Evolutionary conservation across 2,329 filamentous ascomycete genomes (phyloP).

Genomic region (Venturiaceae sp.): DNA sequence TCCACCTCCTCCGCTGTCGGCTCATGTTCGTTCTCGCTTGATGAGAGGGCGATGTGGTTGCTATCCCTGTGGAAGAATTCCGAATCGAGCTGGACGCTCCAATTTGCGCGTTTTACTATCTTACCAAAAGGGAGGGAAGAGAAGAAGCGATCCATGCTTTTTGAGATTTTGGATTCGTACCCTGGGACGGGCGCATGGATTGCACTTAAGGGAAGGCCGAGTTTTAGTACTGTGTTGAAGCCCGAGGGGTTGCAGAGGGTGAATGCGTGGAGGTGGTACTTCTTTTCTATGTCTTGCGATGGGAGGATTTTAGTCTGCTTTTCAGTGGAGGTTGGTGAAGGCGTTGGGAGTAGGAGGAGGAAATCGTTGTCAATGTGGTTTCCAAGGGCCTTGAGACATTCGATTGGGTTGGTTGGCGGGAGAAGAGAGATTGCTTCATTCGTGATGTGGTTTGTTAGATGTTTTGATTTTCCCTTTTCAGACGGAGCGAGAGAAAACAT

Average conservation of each 20-base stretch:
- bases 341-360: slow-evolving; percentile 43
- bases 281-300: slow-evolving; percentile 19
- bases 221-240: slow-evolving; percentile 47
- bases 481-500: slow-evolving; percentile 35
- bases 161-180: slow-evolving; percentile 46
- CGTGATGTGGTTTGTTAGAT: slow-evolving; percentile 38
- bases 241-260: slow-evolving; percentile 47
- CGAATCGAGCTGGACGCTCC: slow-evolving; percentile 34
- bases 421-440: slow-evolving; percentile 29
- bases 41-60: slow-evolving; percentile 27
- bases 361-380: slow-evolving; percentile 50
- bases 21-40: background rate
- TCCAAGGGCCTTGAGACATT: slow-evolving; percentile 39
- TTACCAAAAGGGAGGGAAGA: slow-evolving; percentile 41
- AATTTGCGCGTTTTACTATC: slow-evolving; percentile 47
- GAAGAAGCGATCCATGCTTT: slow-evolving; percentile 54
- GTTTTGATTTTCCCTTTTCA: slow-evolving; percentile 3
- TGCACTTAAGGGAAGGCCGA: slow-evolving; percentile 39
- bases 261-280: slow-evolving; percentile 48
- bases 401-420: slow-evolving; percentile 20
- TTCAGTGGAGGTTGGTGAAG: slow-evolving; percentile 10
- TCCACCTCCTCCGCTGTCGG: slow-evolving; percentile 13
- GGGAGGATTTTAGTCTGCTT: slow-evolving; percentile 13
- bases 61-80: slow-evolving; percentile 30
- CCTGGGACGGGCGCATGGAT: slow-evolving; percentile 52